phyloP scores from a whole-genome alignment of 139 green algal species.

The Chlorella vulgaris region DNA sequence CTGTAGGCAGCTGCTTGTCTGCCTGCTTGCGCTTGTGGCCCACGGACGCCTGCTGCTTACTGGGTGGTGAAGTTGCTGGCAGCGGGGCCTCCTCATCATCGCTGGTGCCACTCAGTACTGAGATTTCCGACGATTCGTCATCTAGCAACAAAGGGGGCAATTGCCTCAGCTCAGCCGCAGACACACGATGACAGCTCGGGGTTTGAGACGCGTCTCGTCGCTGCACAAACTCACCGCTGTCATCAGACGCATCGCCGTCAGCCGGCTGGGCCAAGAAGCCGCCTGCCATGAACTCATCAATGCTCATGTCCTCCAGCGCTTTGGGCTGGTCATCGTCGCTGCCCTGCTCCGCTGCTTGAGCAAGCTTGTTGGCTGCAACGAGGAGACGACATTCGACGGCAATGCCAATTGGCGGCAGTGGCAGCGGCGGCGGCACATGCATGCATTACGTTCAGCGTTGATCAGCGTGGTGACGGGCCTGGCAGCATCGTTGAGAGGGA shows the following conservation, averaged over 20 bases:
- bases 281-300: constrained; percentile 44
- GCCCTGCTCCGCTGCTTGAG: neutral
- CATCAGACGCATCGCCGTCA: neutral
- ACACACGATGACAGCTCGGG: no score
- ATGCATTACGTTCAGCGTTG: neutral
- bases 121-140: no score
- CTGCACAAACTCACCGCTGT: neutral
- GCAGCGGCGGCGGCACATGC: no score
- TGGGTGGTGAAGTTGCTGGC: neutral
- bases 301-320: constrained; percentile 35
- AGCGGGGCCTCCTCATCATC: neutral
- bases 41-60: neutral
- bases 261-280: constrained; percentile 21
- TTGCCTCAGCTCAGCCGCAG: no score
- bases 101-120: neutral
- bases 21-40: neutral
- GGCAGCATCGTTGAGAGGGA: no score
- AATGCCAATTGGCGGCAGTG: no score
- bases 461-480: no score
- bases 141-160: neutral
- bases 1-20: constrained; percentile 18
- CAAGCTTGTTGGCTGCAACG: neutral
- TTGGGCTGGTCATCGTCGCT: constrained; percentile 8
- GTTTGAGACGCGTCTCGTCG: neutral
- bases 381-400: no score